Evolutionary conservation across 1,139 yeast species (phyloP).

Genomic region (Nematodospora anomalae): DNA sequence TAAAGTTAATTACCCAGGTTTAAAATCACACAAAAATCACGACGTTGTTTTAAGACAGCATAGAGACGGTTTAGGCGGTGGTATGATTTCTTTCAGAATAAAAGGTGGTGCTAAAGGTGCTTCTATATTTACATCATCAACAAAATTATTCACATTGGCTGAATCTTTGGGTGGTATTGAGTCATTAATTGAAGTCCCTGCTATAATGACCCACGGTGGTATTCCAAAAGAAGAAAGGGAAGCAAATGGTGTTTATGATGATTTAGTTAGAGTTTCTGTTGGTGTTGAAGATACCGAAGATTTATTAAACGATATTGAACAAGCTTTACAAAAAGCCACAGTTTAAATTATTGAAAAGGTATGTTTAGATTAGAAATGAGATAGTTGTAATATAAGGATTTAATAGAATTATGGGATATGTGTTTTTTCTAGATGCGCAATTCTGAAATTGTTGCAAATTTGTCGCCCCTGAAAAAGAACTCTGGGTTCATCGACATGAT

Average conservation of each 20-base stretch:
- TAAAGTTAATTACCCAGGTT: constrained; percentile 82
- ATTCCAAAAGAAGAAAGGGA: constrained; percentile 81
- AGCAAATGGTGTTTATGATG: constrained; percentile 78
- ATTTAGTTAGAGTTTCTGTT: constrained; percentile 77
- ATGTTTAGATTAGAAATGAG: not conserved
- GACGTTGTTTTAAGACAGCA: constrained; percentile 71
- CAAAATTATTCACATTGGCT: constrained; percentile 80
- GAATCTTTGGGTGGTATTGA: constrained; percentile 92
- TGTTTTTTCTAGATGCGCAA: too few species aligned
- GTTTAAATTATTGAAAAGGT: constrained; percentile 3
- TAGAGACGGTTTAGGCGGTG: constrained; percentile 86
- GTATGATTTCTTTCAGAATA: constrained; percentile 87
- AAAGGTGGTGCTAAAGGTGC: constrained; percentile 82
- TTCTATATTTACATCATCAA: constrained; percentile 66
- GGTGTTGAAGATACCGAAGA: constrained; percentile 88
- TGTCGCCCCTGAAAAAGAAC: too few species aligned
- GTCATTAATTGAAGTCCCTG: constrained; percentile 84
- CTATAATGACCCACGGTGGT: constrained; percentile 92
- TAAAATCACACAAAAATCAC: constrained; percentile 63
- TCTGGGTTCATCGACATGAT: too few species aligned
- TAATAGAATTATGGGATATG: constrained; percentile 2
- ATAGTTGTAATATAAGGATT: constrained; percentile 2
- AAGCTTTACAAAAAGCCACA: constrained; percentile 51
- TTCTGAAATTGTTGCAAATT: too few species aligned
- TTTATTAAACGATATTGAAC: constrained; percentile 68